Evolutionary conservation across 768 basidiomycete species (phyloP).

Genomic region (Rhodotorula diobovata): DNA sequence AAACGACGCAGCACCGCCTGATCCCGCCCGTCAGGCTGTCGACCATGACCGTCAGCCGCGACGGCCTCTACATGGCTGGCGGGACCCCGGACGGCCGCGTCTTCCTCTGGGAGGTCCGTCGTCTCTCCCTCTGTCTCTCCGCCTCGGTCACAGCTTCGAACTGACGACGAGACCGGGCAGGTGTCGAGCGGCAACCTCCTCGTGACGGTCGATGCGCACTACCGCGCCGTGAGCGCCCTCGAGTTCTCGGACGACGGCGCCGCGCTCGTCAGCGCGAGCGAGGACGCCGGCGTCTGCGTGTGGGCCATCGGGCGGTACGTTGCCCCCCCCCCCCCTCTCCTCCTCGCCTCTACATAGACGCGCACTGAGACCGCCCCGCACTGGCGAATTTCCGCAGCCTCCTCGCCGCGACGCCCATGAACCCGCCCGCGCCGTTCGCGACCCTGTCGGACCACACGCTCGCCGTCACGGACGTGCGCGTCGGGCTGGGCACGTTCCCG

Average conservation of each 20-base stretch:
- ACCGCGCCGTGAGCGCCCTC: conserved; percentile 76
- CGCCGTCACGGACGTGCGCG: conserved; percentile 72
- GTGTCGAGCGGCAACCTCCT: conserved; percentile 60
- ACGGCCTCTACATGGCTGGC: conserved; percentile 74
- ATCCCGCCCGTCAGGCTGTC: conserved; percentile 84
- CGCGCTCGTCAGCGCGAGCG: conserved; percentile 76
- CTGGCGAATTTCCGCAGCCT: no score
- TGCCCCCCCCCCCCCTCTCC: conserved; percentile 40
- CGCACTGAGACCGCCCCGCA: no score
- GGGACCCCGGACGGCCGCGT: conserved; percentile 83
- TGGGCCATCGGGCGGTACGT: conserved; percentile 80
- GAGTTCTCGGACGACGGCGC: conserved; percentile 77
- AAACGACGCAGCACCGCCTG: conserved; percentile 59
- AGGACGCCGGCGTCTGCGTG: conserved; percentile 81
- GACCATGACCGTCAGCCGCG: conserved; percentile 68
- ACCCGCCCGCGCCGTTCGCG: conserved; percentile 60
- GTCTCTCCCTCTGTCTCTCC: conserved; percentile 1
- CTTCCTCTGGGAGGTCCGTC: conserved; percentile 89
- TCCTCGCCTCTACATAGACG: background rate
- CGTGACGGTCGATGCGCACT: conserved; percentile 93
- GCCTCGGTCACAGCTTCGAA: background rate
- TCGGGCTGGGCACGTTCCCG: conserved; percentile 75
- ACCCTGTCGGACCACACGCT: conserved; percentile 87
- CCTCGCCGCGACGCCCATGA: conserved; percentile 24
- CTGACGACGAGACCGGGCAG: conserved; percentile 1